Percentiles rank a stretch among this genome's conserved stretches.
Conservation (phyloP, 495 filamentous ascomycete species). For the Penicillium lividum region DNA sequence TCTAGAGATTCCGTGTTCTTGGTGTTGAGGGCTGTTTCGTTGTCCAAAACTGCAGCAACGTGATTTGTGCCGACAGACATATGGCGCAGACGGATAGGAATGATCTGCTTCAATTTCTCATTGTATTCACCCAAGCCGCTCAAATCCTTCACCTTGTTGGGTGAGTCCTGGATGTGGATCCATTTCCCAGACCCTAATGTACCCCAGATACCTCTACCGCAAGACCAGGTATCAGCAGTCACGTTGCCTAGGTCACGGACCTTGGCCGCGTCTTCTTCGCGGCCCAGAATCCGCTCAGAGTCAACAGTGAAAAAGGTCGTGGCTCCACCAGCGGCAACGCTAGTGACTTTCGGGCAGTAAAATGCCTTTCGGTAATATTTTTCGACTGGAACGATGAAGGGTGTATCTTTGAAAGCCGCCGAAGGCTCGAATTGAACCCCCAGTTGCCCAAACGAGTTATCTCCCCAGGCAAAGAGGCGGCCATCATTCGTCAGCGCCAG, state of each 20-base stretch:
- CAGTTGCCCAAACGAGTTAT: constrained; percentile 85
- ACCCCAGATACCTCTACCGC: constrained; percentile 82
- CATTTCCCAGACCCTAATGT: constrained; percentile 83
- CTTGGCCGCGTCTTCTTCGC: constrained; percentile 41
- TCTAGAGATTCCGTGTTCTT: constrained; percentile 47
- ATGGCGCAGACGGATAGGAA: constrained; percentile 74
- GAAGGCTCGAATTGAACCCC: constrained; percentile 69
- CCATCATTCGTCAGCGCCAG: constrained; percentile 73
- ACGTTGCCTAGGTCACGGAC: constrained; percentile 51
- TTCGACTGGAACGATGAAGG: constrained; percentile 65
- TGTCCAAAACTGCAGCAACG: constrained; percentile 76
- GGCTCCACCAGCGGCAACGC: constrained; percentile 78
- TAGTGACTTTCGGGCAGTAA: constrained; percentile 61
- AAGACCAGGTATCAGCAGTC: constrained; percentile 79
- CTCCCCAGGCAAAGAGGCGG: constrained; percentile 82
- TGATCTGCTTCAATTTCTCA: constrained; percentile 61
- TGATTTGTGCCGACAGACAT: constrained; percentile 79
- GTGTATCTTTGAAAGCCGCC: constrained; percentile 63
- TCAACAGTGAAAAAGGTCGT: constrained; percentile 89
- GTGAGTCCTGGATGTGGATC: constrained; percentile 80
- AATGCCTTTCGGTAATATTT: constrained; percentile 67
- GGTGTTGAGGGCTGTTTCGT: constrained; percentile 61
- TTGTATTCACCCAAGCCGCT: constrained; percentile 84
- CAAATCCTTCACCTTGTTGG: constrained; percentile 79
- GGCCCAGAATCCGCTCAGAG: constrained; percentile 56